Conservation (phyloP, 768 basidiomycete genomes). For the Hygrocybe punicea region DNA sequence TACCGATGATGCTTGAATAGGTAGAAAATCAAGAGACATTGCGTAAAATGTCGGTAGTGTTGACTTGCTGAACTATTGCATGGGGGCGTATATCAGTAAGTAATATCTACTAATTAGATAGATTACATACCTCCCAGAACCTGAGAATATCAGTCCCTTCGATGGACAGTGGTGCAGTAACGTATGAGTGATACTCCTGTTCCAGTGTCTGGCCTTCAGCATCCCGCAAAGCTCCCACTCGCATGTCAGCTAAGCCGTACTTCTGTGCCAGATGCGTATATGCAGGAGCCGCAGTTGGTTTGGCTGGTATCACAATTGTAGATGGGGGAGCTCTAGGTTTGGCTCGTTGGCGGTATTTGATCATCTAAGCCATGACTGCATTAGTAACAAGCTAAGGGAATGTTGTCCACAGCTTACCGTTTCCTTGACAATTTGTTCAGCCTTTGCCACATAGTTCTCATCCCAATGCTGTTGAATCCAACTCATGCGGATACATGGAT, state of each 20-base stretch:
- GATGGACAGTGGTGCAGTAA: background rate
- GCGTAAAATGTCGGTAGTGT: conserved; percentile 2
- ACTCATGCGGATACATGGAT: conserved; percentile 14
- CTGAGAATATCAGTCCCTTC: background rate
- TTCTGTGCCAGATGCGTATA: background rate
- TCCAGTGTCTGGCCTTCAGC: background rate
- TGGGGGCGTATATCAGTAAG: background rate
- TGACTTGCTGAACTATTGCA: background rate
- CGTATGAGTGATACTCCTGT: conserved; percentile 1
- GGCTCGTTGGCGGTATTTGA: background rate
- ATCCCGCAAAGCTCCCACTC: background rate
- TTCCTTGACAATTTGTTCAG: conserved; percentile 9
- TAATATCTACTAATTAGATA: background rate
- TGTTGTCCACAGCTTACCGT: conserved; percentile 7
- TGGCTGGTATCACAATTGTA: background rate
- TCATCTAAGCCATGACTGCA: conserved; percentile 10
- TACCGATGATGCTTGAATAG: conserved; percentile 17
- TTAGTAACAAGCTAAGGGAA: background rate
- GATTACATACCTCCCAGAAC: conserved; percentile 4
- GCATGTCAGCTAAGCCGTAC: conserved; percentile 3
- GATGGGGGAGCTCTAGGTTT: background rate
- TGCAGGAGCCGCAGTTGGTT: background rate
- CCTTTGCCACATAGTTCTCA: conserved; percentile 8
- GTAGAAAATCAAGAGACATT: conserved; percentile 4
- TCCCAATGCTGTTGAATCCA: conserved; percentile 20